These are phyloP conservation scores for Populus hybrid DNA, from an alignment of 441 rosid genomes.

Conservation along the genomic window DNA sequence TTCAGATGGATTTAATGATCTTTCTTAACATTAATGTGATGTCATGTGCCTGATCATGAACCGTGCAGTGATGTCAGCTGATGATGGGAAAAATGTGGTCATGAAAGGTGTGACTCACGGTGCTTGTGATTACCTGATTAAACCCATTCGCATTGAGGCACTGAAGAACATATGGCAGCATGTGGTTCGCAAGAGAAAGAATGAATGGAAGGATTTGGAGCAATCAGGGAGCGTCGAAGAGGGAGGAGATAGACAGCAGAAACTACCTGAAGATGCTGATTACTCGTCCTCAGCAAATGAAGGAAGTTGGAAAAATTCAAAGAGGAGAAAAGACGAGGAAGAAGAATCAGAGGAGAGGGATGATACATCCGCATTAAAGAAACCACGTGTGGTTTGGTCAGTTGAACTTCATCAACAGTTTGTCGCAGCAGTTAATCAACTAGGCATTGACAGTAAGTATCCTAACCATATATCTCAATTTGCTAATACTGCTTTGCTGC, in stretches of 20 bases:
- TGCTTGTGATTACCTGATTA: conserved; percentile 87
- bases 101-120: conserved; percentile 97
- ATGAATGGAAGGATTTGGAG: conserved; percentile 73
- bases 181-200: conserved; percentile 70
- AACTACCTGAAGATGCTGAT: conserved; percentile 60
- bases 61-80: conserved; percentile 92
- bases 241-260: conserved; percentile 47
- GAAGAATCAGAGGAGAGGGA: conserved; percentile 83
- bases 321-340: conserved; percentile 78
- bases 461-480: conserved; percentile 2
- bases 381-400: conserved; percentile 93
- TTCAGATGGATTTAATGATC: conserved; percentile 1
- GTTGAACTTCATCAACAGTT: conserved; percentile 94
- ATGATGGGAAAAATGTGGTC: conserved; percentile 76
- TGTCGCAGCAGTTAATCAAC: conserved; percentile 88
- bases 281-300: conserved; percentile 77
- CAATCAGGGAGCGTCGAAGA: conserved; percentile 87
- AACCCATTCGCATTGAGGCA: conserved; percentile 83
- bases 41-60: conserved; percentile 4
- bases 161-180: conserved; percentile 96
- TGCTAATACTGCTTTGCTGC: not conserved
- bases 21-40: not conserved
- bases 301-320: conserved; percentile 71
- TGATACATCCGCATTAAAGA: conserved; percentile 75
- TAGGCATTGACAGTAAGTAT: conserved; percentile 85